Percentiles rank a stretch among this genome's conserved stretches.
These are phyloP conservation scores for Sporobolomyces pararoseus DNA, from an alignment of 768 basidiomycete genomes.

Conservation along the genomic window DNA sequence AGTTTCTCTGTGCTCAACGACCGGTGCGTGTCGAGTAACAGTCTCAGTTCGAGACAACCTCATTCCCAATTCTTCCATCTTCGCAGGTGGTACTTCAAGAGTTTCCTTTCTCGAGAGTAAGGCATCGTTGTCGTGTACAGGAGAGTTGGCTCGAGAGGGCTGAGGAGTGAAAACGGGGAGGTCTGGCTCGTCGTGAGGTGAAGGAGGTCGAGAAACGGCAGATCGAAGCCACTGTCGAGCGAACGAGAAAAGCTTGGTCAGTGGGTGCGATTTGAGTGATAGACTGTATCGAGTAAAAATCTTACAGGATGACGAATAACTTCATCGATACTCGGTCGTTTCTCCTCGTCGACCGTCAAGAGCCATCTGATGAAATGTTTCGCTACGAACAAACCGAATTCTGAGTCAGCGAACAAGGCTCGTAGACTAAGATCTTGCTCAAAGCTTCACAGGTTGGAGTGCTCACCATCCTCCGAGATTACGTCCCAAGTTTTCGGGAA, in stretches of 20 bases:
- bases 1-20: conserved; percentile 27
- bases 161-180: conserved; percentile 5
- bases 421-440: neutral
- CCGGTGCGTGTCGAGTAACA: conserved; percentile 29
- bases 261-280: neutral
- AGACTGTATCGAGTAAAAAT: neutral
- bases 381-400: conserved; percentile 5
- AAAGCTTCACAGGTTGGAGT: neutral
- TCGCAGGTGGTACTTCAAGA: neutral
- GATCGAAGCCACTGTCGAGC: conserved; percentile 27
- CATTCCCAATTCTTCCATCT: conserved; percentile 17
- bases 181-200: conserved; percentile 6
- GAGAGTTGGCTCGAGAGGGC: neutral
- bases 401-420: neutral
- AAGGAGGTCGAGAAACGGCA: conserved; percentile 33
- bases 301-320: conserved; percentile 35
- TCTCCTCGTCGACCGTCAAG: conserved; percentile 29
- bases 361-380: conserved; percentile 35
- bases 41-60: conserved; percentile 22
- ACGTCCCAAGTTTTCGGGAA: conserved; percentile 34
- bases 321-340: conserved; percentile 20
- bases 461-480: conserved; percentile 27
- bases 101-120: conserved; percentile 12
- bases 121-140: neutral
- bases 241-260: too few species aligned